These are phyloP conservation scores for Tulasnella sp. DNA, from an alignment of 768 basidiomycete species.

Conservation along the genomic window DNA sequence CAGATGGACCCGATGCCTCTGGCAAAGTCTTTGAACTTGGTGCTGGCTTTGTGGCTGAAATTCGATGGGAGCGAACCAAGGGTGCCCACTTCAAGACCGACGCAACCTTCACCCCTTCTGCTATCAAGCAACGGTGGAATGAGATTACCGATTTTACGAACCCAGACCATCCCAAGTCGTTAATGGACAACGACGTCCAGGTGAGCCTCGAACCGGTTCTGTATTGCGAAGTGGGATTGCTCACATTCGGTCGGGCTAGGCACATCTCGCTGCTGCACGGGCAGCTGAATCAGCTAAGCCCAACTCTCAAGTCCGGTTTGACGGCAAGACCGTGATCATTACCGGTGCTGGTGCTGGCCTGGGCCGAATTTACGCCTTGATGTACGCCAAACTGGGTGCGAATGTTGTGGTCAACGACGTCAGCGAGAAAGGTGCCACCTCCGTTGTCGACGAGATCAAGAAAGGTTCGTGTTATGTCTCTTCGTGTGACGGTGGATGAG, in stretches of 20 bases:
- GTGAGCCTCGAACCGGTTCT: constrained; percentile 31
- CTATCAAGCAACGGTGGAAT: constrained; percentile 81
- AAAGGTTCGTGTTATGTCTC: constrained; percentile 42
- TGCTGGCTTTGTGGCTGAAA: constrained; percentile 83
- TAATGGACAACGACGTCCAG: constrained; percentile 54
- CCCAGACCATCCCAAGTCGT: constrained; percentile 54
- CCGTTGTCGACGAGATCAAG: constrained; percentile 80
- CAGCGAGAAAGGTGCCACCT: constrained; percentile 70
- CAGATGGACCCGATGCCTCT: constrained; percentile 67
- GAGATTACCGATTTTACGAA: constrained; percentile 74
- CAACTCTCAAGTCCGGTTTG: constrained; percentile 63
- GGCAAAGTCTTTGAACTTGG: constrained; percentile 89
- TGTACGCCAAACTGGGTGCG: constrained; percentile 89
- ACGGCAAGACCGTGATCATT: constrained; percentile 84
- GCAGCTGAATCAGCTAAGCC: constrained; percentile 55
- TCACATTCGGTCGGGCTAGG: not conserved
- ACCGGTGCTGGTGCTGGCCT: constrained; percentile 95
- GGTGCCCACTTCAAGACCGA: constrained; percentile 89
- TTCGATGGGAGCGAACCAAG: constrained; percentile 87
- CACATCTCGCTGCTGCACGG: constrained; percentile 13
- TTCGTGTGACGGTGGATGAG: not conserved
- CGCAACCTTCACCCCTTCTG: constrained; percentile 84
- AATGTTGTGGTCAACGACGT: constrained; percentile 97
- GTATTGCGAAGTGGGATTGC: not conserved
- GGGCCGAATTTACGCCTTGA: constrained; percentile 82